These are phyloP conservation scores for Penicillium sp. DNA, from an alignment of 2,329 filamentous ascomycete species.

Conservation along the genomic window DNA sequence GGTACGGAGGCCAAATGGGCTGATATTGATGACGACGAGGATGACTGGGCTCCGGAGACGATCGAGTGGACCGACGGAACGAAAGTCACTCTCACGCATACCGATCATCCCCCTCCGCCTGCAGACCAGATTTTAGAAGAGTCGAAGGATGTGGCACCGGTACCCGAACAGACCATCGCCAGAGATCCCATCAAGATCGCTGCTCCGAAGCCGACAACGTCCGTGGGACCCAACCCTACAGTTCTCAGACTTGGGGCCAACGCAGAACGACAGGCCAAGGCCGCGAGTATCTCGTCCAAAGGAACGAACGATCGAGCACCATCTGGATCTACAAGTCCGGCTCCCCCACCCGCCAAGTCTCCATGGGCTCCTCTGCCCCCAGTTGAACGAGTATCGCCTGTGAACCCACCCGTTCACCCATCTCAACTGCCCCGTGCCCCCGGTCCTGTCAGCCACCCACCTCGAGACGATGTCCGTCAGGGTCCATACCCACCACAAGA, in stretches of 20 bases:
- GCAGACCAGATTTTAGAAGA: constrained; percentile 33
- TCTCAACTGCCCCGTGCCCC: constrained; percentile 52
- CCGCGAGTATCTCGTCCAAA: constrained; percentile 53
- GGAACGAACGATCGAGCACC: constrained; percentile 61
- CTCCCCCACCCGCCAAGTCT: constrained; percentile 77
- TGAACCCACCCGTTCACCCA: constrained; percentile 59
- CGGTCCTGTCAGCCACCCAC: constrained; percentile 61
- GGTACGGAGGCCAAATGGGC: constrained; percentile 71
- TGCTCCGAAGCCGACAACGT: constrained; percentile 47
- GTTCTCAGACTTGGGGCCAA: constrained; percentile 56
- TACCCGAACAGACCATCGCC: constrained; percentile 28
- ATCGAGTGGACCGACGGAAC: constrained; percentile 74
- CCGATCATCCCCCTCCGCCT: constrained; percentile 34
- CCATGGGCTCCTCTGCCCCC: constrained; percentile 90
- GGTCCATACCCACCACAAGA: constrained; percentile 70
- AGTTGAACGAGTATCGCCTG: constrained; percentile 77
- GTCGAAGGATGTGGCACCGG: constrained; percentile 29
- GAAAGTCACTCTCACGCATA: constrained; percentile 64
- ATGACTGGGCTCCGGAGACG: constrained; percentile 71
- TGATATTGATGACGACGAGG: constrained; percentile 72
- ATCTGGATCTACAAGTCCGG: constrained; percentile 52
- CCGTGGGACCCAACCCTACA: constrained; percentile 57
- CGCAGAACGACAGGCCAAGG: constrained; percentile 54
- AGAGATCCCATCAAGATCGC: constrained; percentile 37
- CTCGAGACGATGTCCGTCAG: constrained; percentile 61